Base-by-base conservation (phyloP, 352 stramenopile species). In the Phytophthora crassamura region DNA sequence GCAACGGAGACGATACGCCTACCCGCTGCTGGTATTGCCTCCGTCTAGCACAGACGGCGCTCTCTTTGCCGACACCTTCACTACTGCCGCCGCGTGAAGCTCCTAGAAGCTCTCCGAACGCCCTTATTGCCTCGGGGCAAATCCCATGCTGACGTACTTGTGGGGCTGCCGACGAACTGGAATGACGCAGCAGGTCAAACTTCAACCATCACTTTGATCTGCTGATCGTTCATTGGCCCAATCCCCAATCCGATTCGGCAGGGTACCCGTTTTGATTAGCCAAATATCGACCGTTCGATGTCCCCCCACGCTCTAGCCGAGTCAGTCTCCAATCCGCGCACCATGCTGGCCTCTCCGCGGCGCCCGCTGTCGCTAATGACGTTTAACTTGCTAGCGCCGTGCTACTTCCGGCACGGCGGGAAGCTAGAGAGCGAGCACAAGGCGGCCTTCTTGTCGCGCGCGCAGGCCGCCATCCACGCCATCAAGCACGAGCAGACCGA, bases 351-450 rank as follows among this genome's bases (percentile, higher is more conserved):
- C 57, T 58, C 74, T 67, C 69, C 68, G 20, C 60, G 56, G 43
- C 59, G 55, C 28, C 69, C 62, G 69, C 70, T 93, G 51, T 91
- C 85, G 69, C 77, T 95, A 60, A 89, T 95, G 84, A 93, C 85
- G 54, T 95, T 95, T 69, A 95, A 95, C 74, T 68, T 95, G 51
- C 78, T 95, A 50, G 87, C 87, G 34, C 87, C 87, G 51, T 95
- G 87, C 76, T 95, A 95, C 77, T 95, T 95, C 61, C 85, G 85
- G 10, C 85, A 94, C 67, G 87, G 85, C 41, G 87, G 87, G 2
- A 73, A 77, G 2, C 45, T 95, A 9, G 87, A 95, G 66, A 90
- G 80, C 59, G 75, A 79, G 22, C 74, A 94, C 59, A 61, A 67
- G 41, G 51, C 52, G 34, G 75, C 84, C 10, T 95, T 84, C 74